Evolutionary conservation across 129 eudicot genomes (phyloP).

Genomic region (Flaveria bidentis): DNA sequence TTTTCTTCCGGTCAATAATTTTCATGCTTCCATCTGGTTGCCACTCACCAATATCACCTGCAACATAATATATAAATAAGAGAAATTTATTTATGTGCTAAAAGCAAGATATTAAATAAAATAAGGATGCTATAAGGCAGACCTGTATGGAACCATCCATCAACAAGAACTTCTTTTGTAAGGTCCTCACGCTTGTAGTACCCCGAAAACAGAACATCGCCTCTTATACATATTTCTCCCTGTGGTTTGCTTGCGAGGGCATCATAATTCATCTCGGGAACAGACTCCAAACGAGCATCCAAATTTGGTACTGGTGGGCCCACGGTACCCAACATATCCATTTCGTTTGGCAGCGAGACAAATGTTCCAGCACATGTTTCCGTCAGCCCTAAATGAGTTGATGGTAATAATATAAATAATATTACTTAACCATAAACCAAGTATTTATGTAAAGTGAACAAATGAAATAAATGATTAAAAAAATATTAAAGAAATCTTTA

Average conservation of each 20-base stretch:
- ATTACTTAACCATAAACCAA: not conserved
- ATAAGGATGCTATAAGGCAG: not conserved
- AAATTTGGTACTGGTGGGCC: slow-evolving; percentile 81
- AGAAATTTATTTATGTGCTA: not conserved
- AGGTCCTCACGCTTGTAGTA: slow-evolving; percentile 82
- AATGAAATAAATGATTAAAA: not conserved
- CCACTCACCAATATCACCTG: slow-evolving; percentile 94
- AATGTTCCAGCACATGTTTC: slow-evolving; percentile 87
- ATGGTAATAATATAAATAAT: slow-evolving; percentile 13
- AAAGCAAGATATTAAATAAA: not conserved
- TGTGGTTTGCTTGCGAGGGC: slow-evolving; percentile 68
- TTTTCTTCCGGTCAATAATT: slow-evolving; percentile 84
- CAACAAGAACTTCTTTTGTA: slow-evolving; percentile 67
- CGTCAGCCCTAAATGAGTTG: slow-evolving; percentile 52
- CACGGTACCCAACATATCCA: slow-evolving; percentile 72
- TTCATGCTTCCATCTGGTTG: slow-evolving; percentile 89
- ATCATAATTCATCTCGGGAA: slow-evolving; percentile 84
- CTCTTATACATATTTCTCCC: slow-evolving; percentile 74
- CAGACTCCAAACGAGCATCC: slow-evolving; percentile 75
- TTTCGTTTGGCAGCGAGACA: slow-evolving; percentile 64
- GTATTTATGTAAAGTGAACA: not conserved
- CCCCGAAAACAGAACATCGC: slow-evolving; percentile 71
- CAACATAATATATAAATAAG: slow-evolving; percentile 2
- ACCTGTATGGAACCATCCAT: slow-evolving; percentile 96
- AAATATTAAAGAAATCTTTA: not conserved